These are phyloP conservation scores for Boletellus ananiceps DNA, from an alignment of 768 basidiomycete genomes.

Conservation along the genomic window DNA sequence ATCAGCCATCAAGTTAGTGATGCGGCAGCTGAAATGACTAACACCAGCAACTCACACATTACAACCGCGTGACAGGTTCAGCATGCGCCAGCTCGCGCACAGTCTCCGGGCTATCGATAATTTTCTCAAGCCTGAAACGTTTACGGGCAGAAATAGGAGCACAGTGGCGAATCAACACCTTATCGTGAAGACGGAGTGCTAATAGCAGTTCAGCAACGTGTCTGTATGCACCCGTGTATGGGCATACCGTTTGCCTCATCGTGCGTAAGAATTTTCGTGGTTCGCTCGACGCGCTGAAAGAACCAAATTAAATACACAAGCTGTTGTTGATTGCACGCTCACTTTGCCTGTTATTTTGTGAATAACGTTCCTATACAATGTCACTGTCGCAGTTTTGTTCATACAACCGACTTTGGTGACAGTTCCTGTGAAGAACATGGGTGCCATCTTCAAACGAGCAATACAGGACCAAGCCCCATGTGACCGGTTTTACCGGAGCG, in stretches of 20 bases:
- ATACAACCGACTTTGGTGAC: constrained; percentile 81
- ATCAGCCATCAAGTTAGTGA: not conserved
- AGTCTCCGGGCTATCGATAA: constrained; percentile 64
- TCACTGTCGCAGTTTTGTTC: constrained; percentile 82
- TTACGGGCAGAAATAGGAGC: constrained; percentile 77
- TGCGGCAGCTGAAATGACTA: not conserved
- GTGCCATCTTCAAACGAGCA: constrained; percentile 52
- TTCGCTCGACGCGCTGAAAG: constrained; percentile 56
- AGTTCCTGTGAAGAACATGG: constrained; percentile 67
- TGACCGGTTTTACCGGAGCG: not conserved
- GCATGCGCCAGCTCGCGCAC: constrained; percentile 43
- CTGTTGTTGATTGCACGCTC: constrained; percentile 13
- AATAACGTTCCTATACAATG: constrained; percentile 68
- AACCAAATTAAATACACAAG: not conserved
- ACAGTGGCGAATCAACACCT: constrained; percentile 76
- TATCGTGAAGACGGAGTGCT: constrained; percentile 67
- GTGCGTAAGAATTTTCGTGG: constrained; percentile 75
- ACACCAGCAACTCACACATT: not conserved
- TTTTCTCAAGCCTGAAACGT: constrained; percentile 64
- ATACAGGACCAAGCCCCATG: not conserved
- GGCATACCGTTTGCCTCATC: constrained; percentile 67
- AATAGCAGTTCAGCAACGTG: constrained; percentile 9
- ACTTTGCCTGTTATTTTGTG: constrained; percentile 79
- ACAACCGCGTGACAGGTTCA: constrained; percentile 1
- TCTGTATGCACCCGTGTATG: not conserved